Base-by-base conservation (phyloP, 192 early-diverging fungal species). In the Paraglomus occultum region DNA sequence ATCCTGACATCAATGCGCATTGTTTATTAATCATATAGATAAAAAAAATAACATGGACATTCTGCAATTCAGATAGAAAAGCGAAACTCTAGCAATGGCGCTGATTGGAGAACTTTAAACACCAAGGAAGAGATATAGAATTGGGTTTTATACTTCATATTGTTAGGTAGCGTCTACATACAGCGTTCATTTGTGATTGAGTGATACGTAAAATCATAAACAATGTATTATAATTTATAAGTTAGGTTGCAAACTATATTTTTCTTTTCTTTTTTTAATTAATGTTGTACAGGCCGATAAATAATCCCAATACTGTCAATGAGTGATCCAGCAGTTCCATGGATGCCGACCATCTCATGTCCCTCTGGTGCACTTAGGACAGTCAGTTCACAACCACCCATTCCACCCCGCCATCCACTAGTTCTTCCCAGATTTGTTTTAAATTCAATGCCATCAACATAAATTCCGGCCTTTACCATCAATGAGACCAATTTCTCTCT, bases 371-470 rank as follows among this genome's bases (percentile, higher is more conserved):
- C 74, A 64, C 75, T 67, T n/a, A 89, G 44, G 7, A 79, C 50
- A n/a, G 70, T 73, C 15, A 65, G 61, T 40, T 49, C 71, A 3
- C 71, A 65, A 1, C 87, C 87, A 45, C 84, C 83, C 2, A 17
- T 69, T 15, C 84, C 80, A 69, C 88, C 88, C 60, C 73, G 78
- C 88, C 88, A 89, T 14, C 74, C 81, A 60, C 72, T 79, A n/a
- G 65, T 53, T 10, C 74, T 75, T 45, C 87, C 84, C n/a, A 60
- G 70, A 22, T 71, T 74, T 4, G 83, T 83, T 46, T 80, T 67
- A 68, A 88, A 78, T 74, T 85, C 82, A 0, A 89, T 42, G 0
- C 87, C 86, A 62, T 89, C 88, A 59, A 89, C 76, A 81, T 83
- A 88, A 50, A 72, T 77, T 18, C 88, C 87, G n/a, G 79, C 67